A percentile compares a stretch with the other conserved stretches of the same genome.
Conservation (phyloP, 371 early-diverging fungal species). For the Dinochytrium kinnereticum region DNA sequence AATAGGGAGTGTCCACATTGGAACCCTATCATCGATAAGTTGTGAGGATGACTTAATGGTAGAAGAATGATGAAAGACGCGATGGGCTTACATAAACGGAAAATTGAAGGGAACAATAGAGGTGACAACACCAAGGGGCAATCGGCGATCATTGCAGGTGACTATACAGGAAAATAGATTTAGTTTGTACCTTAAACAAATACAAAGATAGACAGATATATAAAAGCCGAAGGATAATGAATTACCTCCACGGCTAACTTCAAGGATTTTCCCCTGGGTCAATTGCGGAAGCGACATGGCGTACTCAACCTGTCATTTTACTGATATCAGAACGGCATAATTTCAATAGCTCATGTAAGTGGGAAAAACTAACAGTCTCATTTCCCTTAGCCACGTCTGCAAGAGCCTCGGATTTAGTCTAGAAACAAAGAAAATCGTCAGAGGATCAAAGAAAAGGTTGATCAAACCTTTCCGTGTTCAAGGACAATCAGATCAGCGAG, state of each 20-base stretch:
- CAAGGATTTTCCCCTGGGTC: constrained; percentile 44
- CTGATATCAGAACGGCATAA: neutral
- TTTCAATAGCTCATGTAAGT: no score
- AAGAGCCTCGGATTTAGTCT: constrained; percentile 45
- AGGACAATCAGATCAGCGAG: constrained; percentile 69
- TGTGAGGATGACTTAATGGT: no score
- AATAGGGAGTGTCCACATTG: constrained; percentile 76
- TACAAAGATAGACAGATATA: neutral
- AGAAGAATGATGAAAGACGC: no score
- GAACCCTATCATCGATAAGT: no score
- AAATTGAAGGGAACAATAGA: constrained; percentile 78
- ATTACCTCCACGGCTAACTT: constrained; percentile 39
- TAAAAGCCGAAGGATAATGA: neutral
- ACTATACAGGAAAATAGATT: no score
- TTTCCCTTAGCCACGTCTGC: constrained; percentile 52
- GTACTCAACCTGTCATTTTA: constrained; percentile 59
- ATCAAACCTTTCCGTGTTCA: constrained; percentile 67
- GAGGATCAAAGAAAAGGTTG: neutral
- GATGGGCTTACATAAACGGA: constrained; percentile 67
- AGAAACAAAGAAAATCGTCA: neutral
- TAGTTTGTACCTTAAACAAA: neutral
- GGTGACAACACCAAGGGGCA: constrained; percentile 70
- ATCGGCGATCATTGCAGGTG: constrained; percentile 63
- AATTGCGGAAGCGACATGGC: constrained; percentile 66
- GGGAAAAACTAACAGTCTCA: constrained; percentile 36